These are phyloP conservation scores for Papilionanthe hybrid DNA, from an alignment of 116 monocot genomes.

Conservation along the genomic window DNA sequence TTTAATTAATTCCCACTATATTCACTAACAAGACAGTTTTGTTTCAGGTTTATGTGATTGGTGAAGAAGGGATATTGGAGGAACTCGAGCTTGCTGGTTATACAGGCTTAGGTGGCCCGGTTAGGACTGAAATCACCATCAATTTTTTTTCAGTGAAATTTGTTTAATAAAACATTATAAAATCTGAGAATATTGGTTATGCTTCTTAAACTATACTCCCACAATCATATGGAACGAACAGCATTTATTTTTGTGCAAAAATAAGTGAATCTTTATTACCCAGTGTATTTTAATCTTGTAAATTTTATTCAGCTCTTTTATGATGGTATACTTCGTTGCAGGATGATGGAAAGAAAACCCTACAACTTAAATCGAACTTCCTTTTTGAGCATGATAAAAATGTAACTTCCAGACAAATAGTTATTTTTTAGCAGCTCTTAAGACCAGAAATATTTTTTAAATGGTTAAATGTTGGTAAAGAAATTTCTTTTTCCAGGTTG, in stretches of 20 bases:
- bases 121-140: slow-evolving; percentile 21
- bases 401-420: slow-evolving; percentile 33
- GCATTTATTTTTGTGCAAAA: background rate
- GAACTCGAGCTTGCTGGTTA: slow-evolving; percentile 80
- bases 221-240: background rate
- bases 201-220: background rate
- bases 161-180: background rate
- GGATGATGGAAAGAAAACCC: slow-evolving; percentile 74
- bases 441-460: background rate
- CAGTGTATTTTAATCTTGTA: background rate
- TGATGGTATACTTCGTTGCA: slow-evolving; percentile 22
- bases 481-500: slow-evolving; percentile 52
- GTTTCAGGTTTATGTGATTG: slow-evolving; percentile 86
- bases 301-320: background rate
- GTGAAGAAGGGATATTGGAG: slow-evolving; percentile 93
- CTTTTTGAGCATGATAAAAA: slow-evolving; percentile 75
- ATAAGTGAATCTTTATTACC: background rate
- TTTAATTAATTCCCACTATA: background rate
- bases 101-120: slow-evolving; percentile 85
- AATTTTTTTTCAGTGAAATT: background rate
- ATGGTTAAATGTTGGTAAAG: slow-evolving; percentile 3
- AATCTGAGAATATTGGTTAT: background rate
- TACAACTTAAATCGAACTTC: slow-evolving; percentile 48
- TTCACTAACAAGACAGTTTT: background rate
- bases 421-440: background rate